Conservation (phyloP, 1,284 basidiomycete species). For the Ceratobasidium sp. region DNA sequence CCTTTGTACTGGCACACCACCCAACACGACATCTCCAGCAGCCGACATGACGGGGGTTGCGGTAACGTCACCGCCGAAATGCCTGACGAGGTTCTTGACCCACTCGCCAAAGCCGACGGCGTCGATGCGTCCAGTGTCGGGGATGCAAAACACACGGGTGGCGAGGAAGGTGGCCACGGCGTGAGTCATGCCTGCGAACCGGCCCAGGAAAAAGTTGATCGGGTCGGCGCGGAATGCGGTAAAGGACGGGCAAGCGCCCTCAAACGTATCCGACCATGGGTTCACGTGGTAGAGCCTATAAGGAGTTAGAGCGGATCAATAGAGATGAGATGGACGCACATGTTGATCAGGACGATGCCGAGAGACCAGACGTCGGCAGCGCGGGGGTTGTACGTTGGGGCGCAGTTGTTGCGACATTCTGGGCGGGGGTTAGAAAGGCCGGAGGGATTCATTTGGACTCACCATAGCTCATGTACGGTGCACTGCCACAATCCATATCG, state of each 20-base stretch:
- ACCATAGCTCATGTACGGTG: slow-evolving; percentile 99
- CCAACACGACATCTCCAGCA: neutral
- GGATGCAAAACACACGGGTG: slow-evolving; percentile 84
- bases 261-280: slow-evolving; percentile 94
- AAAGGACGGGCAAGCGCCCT: slow-evolving; percentile 80
- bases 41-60: slow-evolving; percentile 33
- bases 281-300: slow-evolving; percentile 94
- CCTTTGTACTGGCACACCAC: slow-evolving; percentile 13
- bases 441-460: slow-evolving; percentile 46
- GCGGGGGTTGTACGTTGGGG: slow-evolving; percentile 89
- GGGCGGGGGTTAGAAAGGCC: slow-evolving; percentile 34
- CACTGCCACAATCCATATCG: slow-evolving; percentile 98
- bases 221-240: slow-evolving; percentile 81
- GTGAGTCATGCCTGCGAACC: slow-evolving; percentile 91
- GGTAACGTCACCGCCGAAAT: slow-evolving; percentile 60
- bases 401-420: slow-evolving; percentile 98
- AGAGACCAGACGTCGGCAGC: slow-evolving; percentile 99
- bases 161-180: slow-evolving; percentile 88
- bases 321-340: slow-evolving; percentile 60
- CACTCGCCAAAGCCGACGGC: slow-evolving; percentile 88
- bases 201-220: slow-evolving; percentile 82
- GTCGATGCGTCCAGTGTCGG: slow-evolving; percentile 66
- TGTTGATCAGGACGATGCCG: slow-evolving; percentile 97
- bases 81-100: slow-evolving; percentile 78
- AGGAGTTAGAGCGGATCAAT: slow-evolving; percentile 34